These are phyloP conservation scores for Celoporthe dispersa DNA, from an alignment of 2,329 filamentous ascomycete genomes.

Conservation along the genomic window DNA sequence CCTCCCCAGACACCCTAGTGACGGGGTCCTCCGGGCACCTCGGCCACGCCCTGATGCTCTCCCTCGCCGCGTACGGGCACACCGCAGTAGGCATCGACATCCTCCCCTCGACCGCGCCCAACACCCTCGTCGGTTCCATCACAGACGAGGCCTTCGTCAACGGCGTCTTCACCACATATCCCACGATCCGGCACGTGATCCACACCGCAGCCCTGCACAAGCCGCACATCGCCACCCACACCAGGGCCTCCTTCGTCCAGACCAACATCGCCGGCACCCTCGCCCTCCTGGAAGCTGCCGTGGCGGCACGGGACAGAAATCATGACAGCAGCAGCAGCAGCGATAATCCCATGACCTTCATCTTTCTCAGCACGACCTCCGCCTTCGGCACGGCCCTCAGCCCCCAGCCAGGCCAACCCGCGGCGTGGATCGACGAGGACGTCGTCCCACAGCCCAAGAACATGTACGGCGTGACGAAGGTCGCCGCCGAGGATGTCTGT, in stretches of 20 bases:
- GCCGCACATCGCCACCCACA: constrained; percentile 50
- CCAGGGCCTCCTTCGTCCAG: constrained; percentile 48
- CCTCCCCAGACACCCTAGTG: constrained; percentile 44
- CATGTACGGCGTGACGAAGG: constrained; percentile 54
- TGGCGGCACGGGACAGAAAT: constrained; percentile 19
- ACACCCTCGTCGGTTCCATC: constrained; percentile 42
- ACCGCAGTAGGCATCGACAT: constrained; percentile 50
- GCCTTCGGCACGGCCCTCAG: constrained; percentile 47
- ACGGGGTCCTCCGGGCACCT: constrained; percentile 53
- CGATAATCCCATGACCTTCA: constrained; percentile 37
- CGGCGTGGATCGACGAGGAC: constrained; percentile 50
- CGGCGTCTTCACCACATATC: constrained; percentile 38
- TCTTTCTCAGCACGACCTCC: constrained; percentile 53
- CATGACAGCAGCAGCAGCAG: background rate
- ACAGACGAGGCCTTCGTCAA: constrained; percentile 41
- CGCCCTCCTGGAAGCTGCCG: constrained; percentile 46
- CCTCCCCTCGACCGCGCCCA: constrained; percentile 37
- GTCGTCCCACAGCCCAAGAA: constrained; percentile 50
- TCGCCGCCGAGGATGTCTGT: constrained; percentile 53
- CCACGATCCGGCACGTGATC: constrained; percentile 45
- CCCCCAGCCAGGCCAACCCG: constrained; percentile 38
- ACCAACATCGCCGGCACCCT: constrained; percentile 51
- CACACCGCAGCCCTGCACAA: constrained; percentile 54
- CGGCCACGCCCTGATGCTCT: constrained; percentile 50
- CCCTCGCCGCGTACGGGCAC: constrained; percentile 45